Evolutionary conservation across 73 alveolate species (phyloP).

Genomic region (Symbiodinium natans): DNA sequence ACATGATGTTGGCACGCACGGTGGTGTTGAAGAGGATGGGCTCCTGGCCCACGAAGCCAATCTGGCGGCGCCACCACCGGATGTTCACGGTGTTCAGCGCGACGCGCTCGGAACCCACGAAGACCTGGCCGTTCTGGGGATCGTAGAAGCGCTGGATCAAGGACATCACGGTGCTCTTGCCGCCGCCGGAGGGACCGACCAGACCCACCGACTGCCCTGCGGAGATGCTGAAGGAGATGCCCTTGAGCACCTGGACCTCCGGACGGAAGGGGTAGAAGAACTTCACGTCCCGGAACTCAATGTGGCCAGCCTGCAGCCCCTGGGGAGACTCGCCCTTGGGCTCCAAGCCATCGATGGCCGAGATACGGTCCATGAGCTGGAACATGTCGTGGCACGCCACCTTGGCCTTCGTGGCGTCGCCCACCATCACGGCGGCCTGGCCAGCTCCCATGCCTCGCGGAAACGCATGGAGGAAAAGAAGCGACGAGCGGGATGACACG

Average conservation of each 20-base stretch:
- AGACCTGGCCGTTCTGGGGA: slow-evolving; percentile 47
- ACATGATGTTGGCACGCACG: slow-evolving; percentile 94
- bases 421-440: slow-evolving; percentile 67
- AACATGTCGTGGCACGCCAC: slow-evolving; percentile 91
- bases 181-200: slow-evolving; percentile 51
- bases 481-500: neutral
- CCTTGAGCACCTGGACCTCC: slow-evolving; percentile 27
- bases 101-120: slow-evolving; percentile 24
- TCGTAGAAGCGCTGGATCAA: slow-evolving; percentile 88
- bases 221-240: slow-evolving; percentile 12
- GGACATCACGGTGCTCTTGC: slow-evolving; percentile 75
- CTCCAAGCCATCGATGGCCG: slow-evolving; percentile 25
- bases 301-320: neutral
- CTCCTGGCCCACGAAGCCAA: slow-evolving; percentile 96
- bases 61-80: slow-evolving; percentile 92
- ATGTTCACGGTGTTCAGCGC: slow-evolving; percentile 46
- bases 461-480: too few species aligned
- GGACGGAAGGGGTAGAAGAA: slow-evolving; percentile 64
- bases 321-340: slow-evolving; percentile 42
- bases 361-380: slow-evolving; percentile 54
- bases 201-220: slow-evolving; percentile 43
- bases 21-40: slow-evolving; percentile 95
- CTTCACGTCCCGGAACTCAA: slow-evolving; percentile 36
- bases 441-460: slow-evolving; percentile 67
- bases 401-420: slow-evolving; percentile 82